A percentile compares a stretch with the other conserved stretches of the same genome.
Conservation (phyloP, 2,329 filamentous ascomycete genomes). For the Colletotrichum sp. region DNA sequence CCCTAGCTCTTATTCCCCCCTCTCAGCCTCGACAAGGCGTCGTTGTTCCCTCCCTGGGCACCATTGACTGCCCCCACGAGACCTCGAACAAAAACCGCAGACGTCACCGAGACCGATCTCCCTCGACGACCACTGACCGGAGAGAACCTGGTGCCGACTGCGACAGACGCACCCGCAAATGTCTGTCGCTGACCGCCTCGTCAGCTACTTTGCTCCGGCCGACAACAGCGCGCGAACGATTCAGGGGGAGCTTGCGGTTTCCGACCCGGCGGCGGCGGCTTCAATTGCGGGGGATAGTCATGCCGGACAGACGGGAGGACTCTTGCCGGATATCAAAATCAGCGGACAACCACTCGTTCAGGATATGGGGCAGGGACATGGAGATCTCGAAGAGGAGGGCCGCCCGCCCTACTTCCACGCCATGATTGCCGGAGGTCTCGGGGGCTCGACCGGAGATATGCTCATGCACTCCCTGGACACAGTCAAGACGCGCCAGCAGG, state of each 20-base stretch:
- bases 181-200: conserved; percentile 61
- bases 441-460: conserved; percentile 93
- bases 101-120: conserved; percentile 32
- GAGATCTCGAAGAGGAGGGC: conserved; percentile 45
- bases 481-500: conserved; percentile 97
- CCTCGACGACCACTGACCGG: neutral
- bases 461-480: conserved; percentile 99
- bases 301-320: conserved; percentile 28
- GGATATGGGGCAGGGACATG: conserved; percentile 24
- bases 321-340: conserved; percentile 32
- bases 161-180: conserved; percentile 37
- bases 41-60: neutral
- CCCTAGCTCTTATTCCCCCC: neutral
- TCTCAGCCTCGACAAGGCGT: neutral
- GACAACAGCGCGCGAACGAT: conserved; percentile 28
- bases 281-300: conserved; percentile 39
- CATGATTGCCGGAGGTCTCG: conserved; percentile 94
- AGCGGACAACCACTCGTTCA: conserved; percentile 6
- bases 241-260: conserved; percentile 7
- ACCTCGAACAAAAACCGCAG: neutral
- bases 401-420: conserved; percentile 57
- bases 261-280: conserved; percentile 32
- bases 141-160: neutral
- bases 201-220: conserved; percentile 54
- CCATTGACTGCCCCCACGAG: neutral